These are phyloP conservation scores for Metschnikowia corniflorae DNA, from an alignment of 805 yeast genomes.

Conservation along the genomic window DNA sequence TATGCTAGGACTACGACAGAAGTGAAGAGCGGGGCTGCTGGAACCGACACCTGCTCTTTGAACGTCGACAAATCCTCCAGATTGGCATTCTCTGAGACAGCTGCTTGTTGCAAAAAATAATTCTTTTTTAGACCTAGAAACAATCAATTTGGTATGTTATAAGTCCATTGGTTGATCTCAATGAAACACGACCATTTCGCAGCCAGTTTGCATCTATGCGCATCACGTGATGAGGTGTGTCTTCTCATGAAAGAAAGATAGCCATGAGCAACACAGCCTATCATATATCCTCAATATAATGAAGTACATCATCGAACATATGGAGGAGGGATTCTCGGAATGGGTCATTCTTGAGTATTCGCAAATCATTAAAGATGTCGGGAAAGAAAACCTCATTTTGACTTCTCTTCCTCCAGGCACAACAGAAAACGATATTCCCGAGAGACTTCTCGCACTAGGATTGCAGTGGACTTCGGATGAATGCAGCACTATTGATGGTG, in stretches of 20 bases:
- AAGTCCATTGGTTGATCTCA: too few species aligned
- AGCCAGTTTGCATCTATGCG: too few species aligned
- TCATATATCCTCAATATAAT: too few species aligned
- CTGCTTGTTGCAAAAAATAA: conserved; percentile 28
- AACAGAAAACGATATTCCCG: conserved; percentile 61
- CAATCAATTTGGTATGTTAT: too few species aligned
- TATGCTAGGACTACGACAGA: conserved; percentile 40
- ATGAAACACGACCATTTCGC: too few species aligned
- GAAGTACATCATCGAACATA: conserved; percentile 94
- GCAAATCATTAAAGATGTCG: conserved; percentile 80
- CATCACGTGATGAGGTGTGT: neutral
- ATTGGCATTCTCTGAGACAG: conserved; percentile 44
- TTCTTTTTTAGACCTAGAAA: too few species aligned
- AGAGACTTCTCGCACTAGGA: conserved; percentile 53
- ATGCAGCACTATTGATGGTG: conserved; percentile 51
- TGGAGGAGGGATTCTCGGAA: conserved; percentile 95
- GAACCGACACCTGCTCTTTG: conserved; percentile 34
- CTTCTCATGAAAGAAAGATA: neutral
- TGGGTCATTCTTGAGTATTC: conserved; percentile 91
- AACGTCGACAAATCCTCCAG: conserved; percentile 47
- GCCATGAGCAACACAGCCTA: neutral
- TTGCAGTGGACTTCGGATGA: conserved; percentile 82
- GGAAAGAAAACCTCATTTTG: conserved; percentile 66
- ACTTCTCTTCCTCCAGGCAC: conserved; percentile 72
- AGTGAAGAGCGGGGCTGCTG: conserved; percentile 35